A percentile compares a stretch with the other conserved stretches of the same genome.
phyloP scores from a whole-genome alignment of 805 yeast genomes.

The Saccharomycopsis synnaedendra region DNA sequence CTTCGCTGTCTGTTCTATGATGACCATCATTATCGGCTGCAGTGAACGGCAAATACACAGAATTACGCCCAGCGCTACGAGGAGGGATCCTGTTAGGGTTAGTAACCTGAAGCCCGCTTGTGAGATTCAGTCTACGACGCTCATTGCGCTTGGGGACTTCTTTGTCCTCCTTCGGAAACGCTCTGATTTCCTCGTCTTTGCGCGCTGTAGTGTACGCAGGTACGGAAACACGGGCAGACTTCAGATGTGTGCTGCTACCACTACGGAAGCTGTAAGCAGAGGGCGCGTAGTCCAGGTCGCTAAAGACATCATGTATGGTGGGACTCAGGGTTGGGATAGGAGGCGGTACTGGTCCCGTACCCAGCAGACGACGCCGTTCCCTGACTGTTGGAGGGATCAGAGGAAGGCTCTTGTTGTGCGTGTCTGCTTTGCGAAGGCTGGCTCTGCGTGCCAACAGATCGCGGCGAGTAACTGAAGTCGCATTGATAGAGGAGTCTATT shows the following conservation, averaged over 20 bases:
- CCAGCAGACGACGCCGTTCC: not conserved
- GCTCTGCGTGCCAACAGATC: conserved; percentile 7
- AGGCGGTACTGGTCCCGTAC: not conserved
- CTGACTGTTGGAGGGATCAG: conserved; percentile 5
- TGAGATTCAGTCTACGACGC: not conserved
- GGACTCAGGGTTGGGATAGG: conserved; percentile 2
- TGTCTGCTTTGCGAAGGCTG: conserved; percentile 6
- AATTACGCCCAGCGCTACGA: conserved; percentile 3
- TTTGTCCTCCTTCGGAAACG: not conserved
- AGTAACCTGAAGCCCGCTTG: not conserved
- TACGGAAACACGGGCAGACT: not conserved
- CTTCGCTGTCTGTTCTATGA: too few species aligned
- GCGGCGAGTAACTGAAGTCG: not conserved
- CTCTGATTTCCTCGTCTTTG: not conserved
- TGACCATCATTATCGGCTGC: not conserved
- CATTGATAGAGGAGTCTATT: not conserved
- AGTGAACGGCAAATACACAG: conserved; percentile 3
- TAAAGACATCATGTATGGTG: conserved; percentile 1
- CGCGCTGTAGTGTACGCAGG: not conserved
- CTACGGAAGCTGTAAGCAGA: conserved; percentile 3
- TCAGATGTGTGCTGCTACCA: not conserved
- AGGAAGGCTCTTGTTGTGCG: conserved; percentile 5
- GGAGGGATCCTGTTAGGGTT: conserved; percentile 7
- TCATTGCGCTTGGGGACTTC: conserved; percentile 3
- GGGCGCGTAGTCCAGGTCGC: not conserved